A percentile compares a stretch with the other conserved stretches of the same genome.
phyloP scores from a whole-genome alignment of 1,284 basidiomycete genomes.

The Xanthoconium separans region DNA sequence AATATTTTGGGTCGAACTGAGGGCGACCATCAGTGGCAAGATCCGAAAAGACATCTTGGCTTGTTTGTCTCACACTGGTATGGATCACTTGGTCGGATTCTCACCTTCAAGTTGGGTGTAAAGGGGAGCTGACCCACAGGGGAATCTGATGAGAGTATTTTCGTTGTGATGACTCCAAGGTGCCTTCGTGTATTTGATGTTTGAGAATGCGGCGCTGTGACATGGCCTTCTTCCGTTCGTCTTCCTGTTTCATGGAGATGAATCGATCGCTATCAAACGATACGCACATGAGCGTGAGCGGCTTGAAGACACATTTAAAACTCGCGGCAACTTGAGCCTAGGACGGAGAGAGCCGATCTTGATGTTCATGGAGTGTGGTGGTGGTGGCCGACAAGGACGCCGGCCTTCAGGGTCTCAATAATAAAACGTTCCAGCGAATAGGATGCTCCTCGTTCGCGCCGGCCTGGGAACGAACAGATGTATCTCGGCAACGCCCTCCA shows the following conservation, averaged over 20 bases:
- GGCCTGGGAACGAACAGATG: neutral
- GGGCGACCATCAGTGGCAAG: slow-evolving; percentile 3
- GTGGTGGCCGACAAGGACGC: neutral
- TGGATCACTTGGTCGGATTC: slow-evolving; percentile 1
- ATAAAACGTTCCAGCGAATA: slow-evolving; percentile 6
- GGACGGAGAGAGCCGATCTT: slow-evolving; percentile 1
- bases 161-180: slow-evolving; percentile 1
- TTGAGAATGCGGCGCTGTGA: slow-evolving; percentile 12
- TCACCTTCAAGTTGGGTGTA: slow-evolving; percentile 5
- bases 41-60: neutral
- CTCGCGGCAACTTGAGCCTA: slow-evolving; percentile 6
- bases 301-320: slow-evolving; percentile 9
- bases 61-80: neutral
- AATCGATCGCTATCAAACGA: slow-evolving; percentile 8
- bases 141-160: slow-evolving; percentile 10
- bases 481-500: slow-evolving; percentile 6
- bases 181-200: neutral
- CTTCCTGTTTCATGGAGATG: slow-evolving; percentile 27
- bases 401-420: neutral
- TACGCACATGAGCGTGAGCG: slow-evolving; percentile 8
- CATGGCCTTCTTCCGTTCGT: slow-evolving; percentile 13
- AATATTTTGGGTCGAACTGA: slow-evolving; percentile 1
- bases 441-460: neutral
- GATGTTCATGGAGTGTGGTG: neutral
- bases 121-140: neutral